Evolutionary conservation across 78 protist genomes (phyloP).

Genomic region (Guillardia theta): DNA sequence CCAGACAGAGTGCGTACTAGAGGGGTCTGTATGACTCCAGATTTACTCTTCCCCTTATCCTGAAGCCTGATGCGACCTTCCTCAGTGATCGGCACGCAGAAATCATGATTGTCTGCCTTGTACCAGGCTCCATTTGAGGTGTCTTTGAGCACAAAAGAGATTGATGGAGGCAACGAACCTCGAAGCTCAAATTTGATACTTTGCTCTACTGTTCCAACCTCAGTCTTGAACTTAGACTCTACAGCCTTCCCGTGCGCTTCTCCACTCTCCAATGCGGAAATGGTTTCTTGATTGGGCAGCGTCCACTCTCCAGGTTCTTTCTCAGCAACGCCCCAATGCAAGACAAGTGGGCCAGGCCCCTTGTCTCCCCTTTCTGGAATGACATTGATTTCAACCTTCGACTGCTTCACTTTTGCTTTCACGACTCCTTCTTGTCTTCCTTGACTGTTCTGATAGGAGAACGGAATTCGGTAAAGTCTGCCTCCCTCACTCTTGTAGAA

Average conservation of each 20-base stretch:
- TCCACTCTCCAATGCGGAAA: no score
- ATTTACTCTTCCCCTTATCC: neutral
- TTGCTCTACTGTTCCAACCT: no score
- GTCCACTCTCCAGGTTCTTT: no score
- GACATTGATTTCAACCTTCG: neutral
- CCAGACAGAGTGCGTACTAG: conserved; percentile 13
- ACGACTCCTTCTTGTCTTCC: neutral
- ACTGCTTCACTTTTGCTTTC: neutral
- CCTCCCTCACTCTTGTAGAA: neutral
- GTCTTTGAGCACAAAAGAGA: neutral
- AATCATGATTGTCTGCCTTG: neutral
- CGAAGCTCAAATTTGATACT: no score
- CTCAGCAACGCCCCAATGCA: neutral
- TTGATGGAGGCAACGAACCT: neutral
- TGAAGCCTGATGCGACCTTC: neutral
- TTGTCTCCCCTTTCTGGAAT: neutral
- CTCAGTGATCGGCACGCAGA: conserved; percentile 15
- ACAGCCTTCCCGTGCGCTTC: neutral
- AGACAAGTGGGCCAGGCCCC: neutral
- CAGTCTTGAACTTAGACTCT: neutral
- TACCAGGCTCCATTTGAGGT: neutral
- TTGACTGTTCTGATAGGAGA: neutral
- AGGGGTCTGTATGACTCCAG: neutral
- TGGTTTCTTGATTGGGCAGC: no score
- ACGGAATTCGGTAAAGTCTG: neutral